These are phyloP conservation scores for Glycine latifolia DNA, from an alignment of 306 rosid species.

Conservation along the genomic window DNA sequence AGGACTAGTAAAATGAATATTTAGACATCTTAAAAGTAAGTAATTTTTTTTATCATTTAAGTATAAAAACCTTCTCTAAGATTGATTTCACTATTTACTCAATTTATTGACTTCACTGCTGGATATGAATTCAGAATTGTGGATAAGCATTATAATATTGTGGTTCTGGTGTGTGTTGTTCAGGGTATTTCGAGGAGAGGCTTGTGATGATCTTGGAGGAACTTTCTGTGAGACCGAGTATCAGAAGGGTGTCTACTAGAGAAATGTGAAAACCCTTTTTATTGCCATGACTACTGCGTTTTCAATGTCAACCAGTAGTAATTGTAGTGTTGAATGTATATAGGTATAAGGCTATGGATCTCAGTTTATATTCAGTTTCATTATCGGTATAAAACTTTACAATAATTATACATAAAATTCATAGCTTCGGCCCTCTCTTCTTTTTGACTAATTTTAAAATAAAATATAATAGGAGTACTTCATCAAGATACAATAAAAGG, in stretches of 20 bases:
- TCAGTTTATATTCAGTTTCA: background rate
- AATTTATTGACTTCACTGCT: background rate
- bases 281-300: background rate
- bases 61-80: too few relatives aligned
- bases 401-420: conserved; percentile 22
- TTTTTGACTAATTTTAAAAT: background rate
- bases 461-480: too few relatives aligned
- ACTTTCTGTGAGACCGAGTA: conserved; percentile 76
- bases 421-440: background rate
- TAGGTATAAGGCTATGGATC: background rate
- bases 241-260: conserved; percentile 74
- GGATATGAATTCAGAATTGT: background rate
- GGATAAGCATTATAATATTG: background rate
- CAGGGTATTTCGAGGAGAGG: conserved; percentile 87
- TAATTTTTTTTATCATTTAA: too few relatives aligned
- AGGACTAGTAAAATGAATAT: background rate
- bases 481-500: too few relatives aligned
- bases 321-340: conserved; percentile 4
- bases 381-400: background rate
- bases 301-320: background rate
- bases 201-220: conserved; percentile 99
- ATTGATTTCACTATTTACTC: too few relatives aligned
- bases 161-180: background rate
- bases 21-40: background rate
- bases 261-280: background rate